Base-by-base conservation (phyloP, 2,329 filamentous ascomycete genomes). In the Plenodomus biglobosus region DNA sequence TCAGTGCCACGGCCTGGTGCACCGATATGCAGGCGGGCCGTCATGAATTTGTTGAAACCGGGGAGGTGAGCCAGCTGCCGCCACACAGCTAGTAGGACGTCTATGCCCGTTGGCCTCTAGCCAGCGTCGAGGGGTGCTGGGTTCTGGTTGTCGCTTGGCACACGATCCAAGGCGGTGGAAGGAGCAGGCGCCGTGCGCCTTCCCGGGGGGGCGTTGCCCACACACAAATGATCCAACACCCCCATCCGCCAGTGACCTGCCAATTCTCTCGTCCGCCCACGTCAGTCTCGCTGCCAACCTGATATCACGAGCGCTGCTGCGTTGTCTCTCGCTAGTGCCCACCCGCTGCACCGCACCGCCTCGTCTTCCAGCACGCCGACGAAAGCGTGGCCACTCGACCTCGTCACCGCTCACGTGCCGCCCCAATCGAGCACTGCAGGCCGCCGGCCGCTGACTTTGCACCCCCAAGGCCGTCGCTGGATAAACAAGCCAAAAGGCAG, bases 341-440 rank as follows among this genome's bases (percentile, higher is more conserved):
- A 34, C 38, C 20, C 18, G 38, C 36, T 35, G 32, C 39, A 19
- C 19, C 39, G 22, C 38, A 32, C 36, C 41, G 42, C 45, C 39
- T 42, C 46, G 32, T 35, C 42, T 38, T 46, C 27, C 40, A 20
- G 30, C 27, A 32, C 32, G 32, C 52, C 48, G 43, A 42, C 52
- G 52, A 56, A 45, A 52, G 56, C 59, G 42, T 44, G 43, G 59
- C 60, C 57, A 50, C 54, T 60, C 57, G 53, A 46, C 46, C 57
- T 53, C 49, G 39, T n/a, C 47, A 30, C 38, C 53, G 27, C 61
- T 69, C 67, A 70, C 67, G 67, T 69, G 66, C 59, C 42, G 43
- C 40, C 66, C 65, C 50, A 37, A 62, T 65, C 52, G 45, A 59
- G 62, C 36, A 36, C 48, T n/a, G 46, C 59, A 50, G 55, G 56